Evolutionary conservation across 805 yeast species (phyloP).

Genomic region (Yamadazyma takamatsuzukensis): DNA sequence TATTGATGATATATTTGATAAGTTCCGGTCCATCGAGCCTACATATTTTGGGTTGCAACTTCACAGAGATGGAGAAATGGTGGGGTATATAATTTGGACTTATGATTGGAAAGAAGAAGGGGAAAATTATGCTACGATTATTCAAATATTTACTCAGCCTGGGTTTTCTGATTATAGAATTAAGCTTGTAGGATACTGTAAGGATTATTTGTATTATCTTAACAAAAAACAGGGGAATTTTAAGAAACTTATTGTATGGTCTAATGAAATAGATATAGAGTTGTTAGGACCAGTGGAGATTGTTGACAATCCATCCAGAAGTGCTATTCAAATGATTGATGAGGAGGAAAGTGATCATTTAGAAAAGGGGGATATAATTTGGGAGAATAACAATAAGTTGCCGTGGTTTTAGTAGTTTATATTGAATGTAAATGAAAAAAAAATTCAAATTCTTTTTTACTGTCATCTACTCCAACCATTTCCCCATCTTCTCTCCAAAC

Average conservation of each 20-base stretch:
- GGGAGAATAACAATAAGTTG: slow-evolving; percentile 41
- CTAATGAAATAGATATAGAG: slow-evolving; percentile 19
- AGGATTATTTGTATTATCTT: slow-evolving; percentile 4
- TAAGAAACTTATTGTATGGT: slow-evolving; percentile 32
- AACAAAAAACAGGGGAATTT: too few relatives aligned
- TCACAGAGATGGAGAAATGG: slow-evolving; percentile 13
- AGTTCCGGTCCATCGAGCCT: slow-evolving; percentile 25
- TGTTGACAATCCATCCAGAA: slow-evolving; percentile 34
- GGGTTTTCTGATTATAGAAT: slow-evolving; percentile 1
- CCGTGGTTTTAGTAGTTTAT: slow-evolving; percentile 34
- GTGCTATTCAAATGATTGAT: slow-evolving; percentile 30
- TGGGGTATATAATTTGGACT: slow-evolving; percentile 38
- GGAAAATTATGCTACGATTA: too few relatives aligned
- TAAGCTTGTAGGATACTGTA: slow-evolving; percentile 1
- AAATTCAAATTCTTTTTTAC: too few relatives aligned
- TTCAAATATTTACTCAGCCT: slow-evolving; percentile 1
- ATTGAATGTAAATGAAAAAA: not conserved
- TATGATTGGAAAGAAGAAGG: slow-evolving; percentile 24
- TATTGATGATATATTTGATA: slow-evolving; percentile 15
- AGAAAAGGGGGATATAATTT: slow-evolving; percentile 23
- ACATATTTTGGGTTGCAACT: slow-evolving; percentile 27
- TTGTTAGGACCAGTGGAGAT: slow-evolving; percentile 18
- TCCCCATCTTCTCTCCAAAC: slow-evolving; percentile 23
- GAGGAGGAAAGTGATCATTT: slow-evolving; percentile 22
- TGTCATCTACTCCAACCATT: slow-evolving; percentile 12